Evolutionary conservation across 2,329 filamentous ascomycete species (phyloP).

Genomic region (Colletotrichum paranaense): DNA sequence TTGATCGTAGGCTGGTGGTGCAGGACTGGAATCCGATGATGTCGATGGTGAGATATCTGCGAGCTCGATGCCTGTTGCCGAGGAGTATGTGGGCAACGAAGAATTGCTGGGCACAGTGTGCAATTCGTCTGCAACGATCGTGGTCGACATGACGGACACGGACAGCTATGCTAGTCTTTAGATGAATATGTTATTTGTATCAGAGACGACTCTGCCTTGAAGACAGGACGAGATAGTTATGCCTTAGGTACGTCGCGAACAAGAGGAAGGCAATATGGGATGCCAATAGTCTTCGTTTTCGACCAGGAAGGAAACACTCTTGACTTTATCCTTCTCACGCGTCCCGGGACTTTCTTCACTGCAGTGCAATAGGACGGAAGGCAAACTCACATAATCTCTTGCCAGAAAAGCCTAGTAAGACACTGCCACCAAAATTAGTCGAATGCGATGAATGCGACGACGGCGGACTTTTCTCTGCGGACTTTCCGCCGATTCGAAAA

Average conservation of each 20-base stretch:
- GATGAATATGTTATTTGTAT: neutral
- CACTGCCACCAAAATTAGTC: neutral
- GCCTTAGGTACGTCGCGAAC: neutral
- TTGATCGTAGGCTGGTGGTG: constrained; percentile 43
- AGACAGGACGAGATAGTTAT: neutral
- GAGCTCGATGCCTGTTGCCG: constrained; percentile 12
- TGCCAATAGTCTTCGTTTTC: neutral
- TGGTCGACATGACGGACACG: neutral
- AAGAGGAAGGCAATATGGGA: neutral
- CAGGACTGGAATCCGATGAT: constrained; percentile 14
- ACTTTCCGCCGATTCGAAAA: neutral
- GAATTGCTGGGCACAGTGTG: neutral
- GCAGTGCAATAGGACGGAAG: neutral
- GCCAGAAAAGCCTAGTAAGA: neutral
- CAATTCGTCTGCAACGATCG: neutral
- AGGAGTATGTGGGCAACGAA: constrained; percentile 1
- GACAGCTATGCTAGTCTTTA: neutral
- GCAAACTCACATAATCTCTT: neutral
- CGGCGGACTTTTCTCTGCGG: neutral
- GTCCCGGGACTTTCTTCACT: neutral
- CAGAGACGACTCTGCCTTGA: neutral
- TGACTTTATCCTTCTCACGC: neutral
- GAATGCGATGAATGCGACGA: neutral
- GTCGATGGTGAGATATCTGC: neutral
- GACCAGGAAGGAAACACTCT: neutral